These are phyloP conservation scores for Vitis amurensis DNA, from an alignment of 164 flowering plant species.

Conservation along the genomic window DNA sequence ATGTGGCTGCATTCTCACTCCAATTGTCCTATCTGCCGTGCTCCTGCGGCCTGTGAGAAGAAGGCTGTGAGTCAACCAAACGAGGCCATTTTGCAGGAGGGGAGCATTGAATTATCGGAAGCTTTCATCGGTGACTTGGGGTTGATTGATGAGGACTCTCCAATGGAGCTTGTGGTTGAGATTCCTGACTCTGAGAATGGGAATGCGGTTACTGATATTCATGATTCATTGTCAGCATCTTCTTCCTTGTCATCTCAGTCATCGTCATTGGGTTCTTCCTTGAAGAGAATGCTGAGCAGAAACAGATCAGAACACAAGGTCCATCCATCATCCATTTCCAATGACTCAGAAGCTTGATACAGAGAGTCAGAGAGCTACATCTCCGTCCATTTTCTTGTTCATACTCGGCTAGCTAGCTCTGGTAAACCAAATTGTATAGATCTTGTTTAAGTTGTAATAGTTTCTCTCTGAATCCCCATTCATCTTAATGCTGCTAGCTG, in stretches of 20 bases:
- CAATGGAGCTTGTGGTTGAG: conserved; percentile 18
- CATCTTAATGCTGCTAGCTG: neutral
- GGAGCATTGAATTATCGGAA: neutral
- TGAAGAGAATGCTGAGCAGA: conserved; percentile 50
- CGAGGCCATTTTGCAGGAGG: neutral
- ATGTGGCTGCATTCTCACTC: conserved; percentile 64
- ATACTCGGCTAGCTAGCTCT: neutral
- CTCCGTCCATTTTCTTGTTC: neutral
- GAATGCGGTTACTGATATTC: neutral
- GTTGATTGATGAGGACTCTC: neutral
- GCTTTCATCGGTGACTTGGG: neutral
- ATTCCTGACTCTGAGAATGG: conserved; percentile 3
- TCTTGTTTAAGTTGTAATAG: neutral
- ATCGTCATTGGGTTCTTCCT: conserved; percentile 26
- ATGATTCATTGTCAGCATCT: conserved; percentile 1
- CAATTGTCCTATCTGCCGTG: conserved; percentile 67
- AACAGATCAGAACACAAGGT: conserved; percentile 39
- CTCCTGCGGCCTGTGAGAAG: conserved; percentile 21
- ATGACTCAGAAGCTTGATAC: conserved; percentile 11
- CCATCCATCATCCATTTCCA: conserved; percentile 28
- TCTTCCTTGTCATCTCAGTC: conserved; percentile 9
- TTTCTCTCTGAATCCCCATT: neutral
- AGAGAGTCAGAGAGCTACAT: neutral
- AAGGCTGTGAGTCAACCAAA: neutral
- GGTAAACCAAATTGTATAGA: neutral